Evolutionary conservation across 495 filamentous ascomycete genomes (phyloP).

Genomic region (Tuber microsphaerosporum): DNA sequence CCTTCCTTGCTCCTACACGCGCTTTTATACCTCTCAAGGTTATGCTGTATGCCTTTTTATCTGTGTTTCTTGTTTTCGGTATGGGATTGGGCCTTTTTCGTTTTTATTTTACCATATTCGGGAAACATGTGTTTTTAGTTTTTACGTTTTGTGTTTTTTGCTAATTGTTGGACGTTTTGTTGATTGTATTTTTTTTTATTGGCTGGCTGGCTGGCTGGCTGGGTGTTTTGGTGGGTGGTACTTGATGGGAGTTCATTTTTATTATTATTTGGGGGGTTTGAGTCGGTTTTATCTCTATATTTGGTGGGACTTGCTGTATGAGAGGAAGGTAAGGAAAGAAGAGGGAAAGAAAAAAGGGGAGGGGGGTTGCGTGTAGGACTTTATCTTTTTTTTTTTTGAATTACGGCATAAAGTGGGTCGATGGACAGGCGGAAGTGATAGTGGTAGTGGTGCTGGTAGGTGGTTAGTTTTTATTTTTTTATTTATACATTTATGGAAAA

Average conservation of each 20-base stretch:
- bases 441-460: no score
- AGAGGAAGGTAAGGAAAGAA: neutral
- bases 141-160: neutral
- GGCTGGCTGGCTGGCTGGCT: neutral
- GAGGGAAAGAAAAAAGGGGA: neutral
- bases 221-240: neutral
- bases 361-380: neutral
- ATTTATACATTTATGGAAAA: no score
- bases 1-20: neutral
- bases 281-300: neutral
- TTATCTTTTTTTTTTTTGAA: neutral
- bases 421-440: no score
- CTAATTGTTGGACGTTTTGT: neutral
- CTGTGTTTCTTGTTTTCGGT: neutral
- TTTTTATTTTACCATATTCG: neutral
- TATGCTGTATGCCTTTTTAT: neutral
- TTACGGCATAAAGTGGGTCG: neutral
- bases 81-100: neutral
- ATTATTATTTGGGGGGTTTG: neutral
- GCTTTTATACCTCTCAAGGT: neutral
- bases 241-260: neutral
- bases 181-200: neutral
- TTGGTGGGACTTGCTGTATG: neutral
- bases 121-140: conserved; percentile 3
- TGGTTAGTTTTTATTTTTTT: no score